These are phyloP conservation scores for Symbiotaphrina buchneri DNA, from an alignment of 495 filamentous ascomycete genomes.

Conservation along the genomic window DNA sequence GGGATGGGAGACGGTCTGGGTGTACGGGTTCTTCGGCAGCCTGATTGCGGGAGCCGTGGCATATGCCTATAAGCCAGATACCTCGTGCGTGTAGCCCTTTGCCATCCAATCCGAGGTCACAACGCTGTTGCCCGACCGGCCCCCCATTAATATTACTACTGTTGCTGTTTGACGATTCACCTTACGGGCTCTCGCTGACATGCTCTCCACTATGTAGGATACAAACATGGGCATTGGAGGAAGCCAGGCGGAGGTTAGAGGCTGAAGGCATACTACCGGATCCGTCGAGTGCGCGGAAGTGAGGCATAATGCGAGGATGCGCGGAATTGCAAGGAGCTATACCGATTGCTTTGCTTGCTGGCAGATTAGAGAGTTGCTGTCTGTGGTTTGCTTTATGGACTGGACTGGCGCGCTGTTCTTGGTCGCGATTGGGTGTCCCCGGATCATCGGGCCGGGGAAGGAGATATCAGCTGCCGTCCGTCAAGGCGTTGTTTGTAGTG, in stretches of 20 bases:
- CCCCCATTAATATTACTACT: neutral
- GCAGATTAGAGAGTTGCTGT: too few species aligned
- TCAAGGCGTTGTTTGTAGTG: too few species aligned
- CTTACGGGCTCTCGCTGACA: neutral
- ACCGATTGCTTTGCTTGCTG: too few species aligned
- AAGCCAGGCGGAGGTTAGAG: constrained; percentile 82
- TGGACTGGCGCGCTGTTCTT: too few species aligned
- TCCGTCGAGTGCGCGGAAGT: too few species aligned
- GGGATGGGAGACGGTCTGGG: constrained; percentile 79
- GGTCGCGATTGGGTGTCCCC: too few species aligned
- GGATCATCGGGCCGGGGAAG: too few species aligned
- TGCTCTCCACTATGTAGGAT: constrained; percentile 36
- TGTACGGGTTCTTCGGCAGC: constrained; percentile 80
- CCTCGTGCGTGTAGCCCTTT: constrained; percentile 47
- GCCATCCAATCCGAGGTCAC: too few species aligned
- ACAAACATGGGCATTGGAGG: constrained; percentile 97
- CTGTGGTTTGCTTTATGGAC: too few species aligned
- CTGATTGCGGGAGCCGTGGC: constrained; percentile 49
- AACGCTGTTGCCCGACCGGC: neutral
- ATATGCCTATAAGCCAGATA: constrained; percentile 96
- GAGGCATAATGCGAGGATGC: too few species aligned
- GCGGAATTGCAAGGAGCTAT: too few species aligned
- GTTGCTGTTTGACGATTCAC: constrained; percentile 3
- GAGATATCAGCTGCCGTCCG: too few species aligned
- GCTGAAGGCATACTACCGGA: constrained; percentile 83